phyloP scores from a whole-genome alignment of 176 grass and related monocot species.

The Panicum miliaceum region DNA sequence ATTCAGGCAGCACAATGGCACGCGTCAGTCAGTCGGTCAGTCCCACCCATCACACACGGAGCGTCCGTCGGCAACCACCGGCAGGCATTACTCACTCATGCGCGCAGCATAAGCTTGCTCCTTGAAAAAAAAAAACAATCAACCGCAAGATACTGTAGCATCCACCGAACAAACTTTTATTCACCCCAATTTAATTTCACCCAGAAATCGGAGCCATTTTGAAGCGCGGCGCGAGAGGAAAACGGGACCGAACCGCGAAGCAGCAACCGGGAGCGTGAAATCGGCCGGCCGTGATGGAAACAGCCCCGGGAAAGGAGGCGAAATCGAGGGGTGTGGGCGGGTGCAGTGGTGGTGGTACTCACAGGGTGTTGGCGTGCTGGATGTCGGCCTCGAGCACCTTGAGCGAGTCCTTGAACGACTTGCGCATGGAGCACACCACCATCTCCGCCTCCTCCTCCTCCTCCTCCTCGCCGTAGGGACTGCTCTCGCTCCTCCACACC shows the following conservation, averaged over 20 bases:
- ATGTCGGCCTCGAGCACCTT: constrained; percentile 96
- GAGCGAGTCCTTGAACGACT: constrained; percentile 98
- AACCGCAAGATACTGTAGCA: not conserved
- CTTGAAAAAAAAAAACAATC: not conserved
- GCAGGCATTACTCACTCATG: not conserved
- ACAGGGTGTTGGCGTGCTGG: constrained; percentile 95
- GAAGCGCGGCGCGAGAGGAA: not conserved
- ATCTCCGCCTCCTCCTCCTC: not conserved
- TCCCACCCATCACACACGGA: not conserved
- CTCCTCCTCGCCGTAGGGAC: not conserved
- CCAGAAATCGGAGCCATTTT: not conserved
- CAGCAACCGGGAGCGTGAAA: not conserved
- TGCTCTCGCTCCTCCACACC: not conserved
- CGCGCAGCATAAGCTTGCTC: constrained; percentile 27
- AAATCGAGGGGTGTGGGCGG: not conserved
- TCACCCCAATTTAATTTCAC: too few species aligned
- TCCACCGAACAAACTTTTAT: not conserved
- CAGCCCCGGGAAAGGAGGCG: not conserved
- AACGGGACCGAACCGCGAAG: not conserved
- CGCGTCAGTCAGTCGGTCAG: not conserved
- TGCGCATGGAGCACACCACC: constrained; percentile 69
- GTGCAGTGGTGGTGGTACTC: not conserved
- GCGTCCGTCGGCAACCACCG: not conserved
- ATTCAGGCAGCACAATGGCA: not conserved
- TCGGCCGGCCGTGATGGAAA: not conserved